These are phyloP conservation scores for Monosporascus sp. DNA, from an alignment of 2,329 filamentous ascomycete species.

Conservation along the genomic window DNA sequence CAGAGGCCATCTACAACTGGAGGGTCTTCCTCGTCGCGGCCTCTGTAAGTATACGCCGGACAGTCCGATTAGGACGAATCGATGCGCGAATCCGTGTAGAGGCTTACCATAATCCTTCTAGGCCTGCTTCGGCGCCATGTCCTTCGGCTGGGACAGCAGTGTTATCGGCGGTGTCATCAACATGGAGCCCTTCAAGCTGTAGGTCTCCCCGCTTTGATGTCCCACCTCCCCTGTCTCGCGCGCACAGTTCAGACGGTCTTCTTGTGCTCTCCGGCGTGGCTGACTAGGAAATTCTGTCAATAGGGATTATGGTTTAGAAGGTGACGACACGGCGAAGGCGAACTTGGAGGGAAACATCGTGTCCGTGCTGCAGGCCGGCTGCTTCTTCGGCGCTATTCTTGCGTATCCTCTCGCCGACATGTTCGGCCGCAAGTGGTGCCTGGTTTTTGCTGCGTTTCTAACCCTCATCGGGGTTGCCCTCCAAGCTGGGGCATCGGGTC, in stretches of 20 bases:
- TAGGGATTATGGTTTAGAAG: conserved; percentile 48
- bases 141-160: conserved; percentile 59
- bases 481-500: conserved; percentile 52
- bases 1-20: conserved; percentile 65
- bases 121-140: conserved; percentile 43
- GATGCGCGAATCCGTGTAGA: not conserved
- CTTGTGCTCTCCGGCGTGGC: not conserved
- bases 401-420: conserved; percentile 46
- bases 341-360: conserved; percentile 60
- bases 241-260: too few relatives aligned
- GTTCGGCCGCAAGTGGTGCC: conserved; percentile 47
- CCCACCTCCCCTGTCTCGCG: too few relatives aligned
- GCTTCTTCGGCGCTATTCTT: conserved; percentile 34
- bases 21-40: conserved; percentile 59
- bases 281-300: conserved; percentile 4
- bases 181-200: conserved; percentile 51
- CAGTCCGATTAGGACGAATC: too few relatives aligned
- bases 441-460: conserved; percentile 49
- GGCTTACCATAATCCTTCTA: conserved; percentile 8
- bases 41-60: conserved; percentile 34
- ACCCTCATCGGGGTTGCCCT: conserved; percentile 55
- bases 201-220: conserved; percentile 13
- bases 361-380: conserved; percentile 45
- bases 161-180: conserved; percentile 63
- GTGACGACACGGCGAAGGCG: conserved; percentile 36